These are phyloP conservation scores for Lactarius akahatsu DNA, from an alignment of 768 basidiomycete species.

Conservation along the genomic window DNA sequence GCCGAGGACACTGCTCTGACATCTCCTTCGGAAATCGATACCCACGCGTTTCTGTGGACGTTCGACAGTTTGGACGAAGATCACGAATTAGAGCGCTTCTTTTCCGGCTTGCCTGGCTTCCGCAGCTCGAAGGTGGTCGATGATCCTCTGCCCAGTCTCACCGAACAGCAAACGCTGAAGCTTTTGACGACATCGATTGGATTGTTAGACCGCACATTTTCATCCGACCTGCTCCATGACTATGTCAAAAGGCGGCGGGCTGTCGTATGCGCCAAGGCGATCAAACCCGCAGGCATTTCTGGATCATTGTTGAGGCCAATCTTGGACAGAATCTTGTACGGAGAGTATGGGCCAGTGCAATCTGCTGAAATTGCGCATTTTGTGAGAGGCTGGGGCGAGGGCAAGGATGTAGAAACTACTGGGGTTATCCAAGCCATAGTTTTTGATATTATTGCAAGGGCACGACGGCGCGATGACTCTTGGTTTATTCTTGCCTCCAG, in stretches of 20 bases:
- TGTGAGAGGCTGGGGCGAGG: background rate
- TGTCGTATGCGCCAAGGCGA: background rate
- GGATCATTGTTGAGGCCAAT: rapidly evolving
- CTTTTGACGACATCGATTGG: background rate
- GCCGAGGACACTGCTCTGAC: background rate
- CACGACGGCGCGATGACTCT: background rate
- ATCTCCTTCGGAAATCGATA: background rate
- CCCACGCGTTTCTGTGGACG: background rate
- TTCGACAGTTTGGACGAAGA: background rate
- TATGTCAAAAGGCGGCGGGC: background rate
- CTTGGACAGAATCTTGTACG: too few relatives aligned
- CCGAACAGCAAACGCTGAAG: background rate
- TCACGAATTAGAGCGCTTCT: background rate
- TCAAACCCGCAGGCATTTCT: background rate
- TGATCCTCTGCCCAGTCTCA: background rate
- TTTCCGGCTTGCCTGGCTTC: background rate
- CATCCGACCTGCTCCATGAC: background rate
- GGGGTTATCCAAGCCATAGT: background rate
- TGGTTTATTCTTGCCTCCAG: background rate
- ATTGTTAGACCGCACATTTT: background rate
- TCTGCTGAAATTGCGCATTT: background rate
- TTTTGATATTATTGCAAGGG: background rate
- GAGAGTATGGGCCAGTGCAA: background rate
- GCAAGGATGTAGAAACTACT: background rate
- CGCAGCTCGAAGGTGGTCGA: background rate